A percentile compares a stretch with the other conserved stretches of the same genome.
Conservation (phyloP, 352 stramenopile species). For the Globisporangium mamillatum region DNA sequence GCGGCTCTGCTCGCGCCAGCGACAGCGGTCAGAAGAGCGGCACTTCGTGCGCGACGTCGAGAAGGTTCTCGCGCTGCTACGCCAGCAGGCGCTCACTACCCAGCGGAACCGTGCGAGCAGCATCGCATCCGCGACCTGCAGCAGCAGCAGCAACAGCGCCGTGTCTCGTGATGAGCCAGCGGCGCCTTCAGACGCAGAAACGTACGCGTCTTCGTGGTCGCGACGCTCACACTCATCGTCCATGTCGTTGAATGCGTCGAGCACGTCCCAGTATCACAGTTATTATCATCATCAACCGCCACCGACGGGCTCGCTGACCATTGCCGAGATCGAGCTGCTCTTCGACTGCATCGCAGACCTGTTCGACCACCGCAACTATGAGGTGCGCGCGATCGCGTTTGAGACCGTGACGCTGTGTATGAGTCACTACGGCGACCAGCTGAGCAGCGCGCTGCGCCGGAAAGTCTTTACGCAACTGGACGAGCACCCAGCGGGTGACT, state of each 20-base stretch:
- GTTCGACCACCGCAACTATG: conserved; percentile 65
- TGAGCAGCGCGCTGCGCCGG: conserved; percentile 38
- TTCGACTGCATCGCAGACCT: conserved; percentile 68
- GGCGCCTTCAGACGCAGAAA: neutral
- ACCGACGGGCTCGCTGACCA: conserved; percentile 13
- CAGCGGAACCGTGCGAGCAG: conserved; percentile 6
- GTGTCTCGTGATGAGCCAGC: neutral
- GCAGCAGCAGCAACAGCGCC: neutral
- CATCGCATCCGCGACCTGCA: neutral
- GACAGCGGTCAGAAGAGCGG: conserved; percentile 59
- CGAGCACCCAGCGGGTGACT: conserved; percentile 39
- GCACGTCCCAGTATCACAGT: neutral
- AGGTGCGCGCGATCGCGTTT: conserved; percentile 70
- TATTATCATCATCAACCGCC: neutral
- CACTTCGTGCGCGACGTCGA: conserved; percentile 68
- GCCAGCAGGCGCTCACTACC: conserved; percentile 17
- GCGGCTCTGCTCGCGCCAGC: conserved; percentile 57
- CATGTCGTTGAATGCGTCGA: neutral
- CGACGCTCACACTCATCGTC: conserved; percentile 15
- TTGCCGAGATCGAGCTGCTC: conserved; percentile 50
- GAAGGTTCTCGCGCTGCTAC: conserved; percentile 44
- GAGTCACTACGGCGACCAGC: conserved; percentile 46
- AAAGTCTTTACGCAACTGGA: conserved; percentile 59
- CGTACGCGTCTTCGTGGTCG: neutral
- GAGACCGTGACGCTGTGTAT: conserved; percentile 72